phyloP scores from a whole-genome alignment of 1,139 yeast genomes.

The Candida glucosophila region DNA sequence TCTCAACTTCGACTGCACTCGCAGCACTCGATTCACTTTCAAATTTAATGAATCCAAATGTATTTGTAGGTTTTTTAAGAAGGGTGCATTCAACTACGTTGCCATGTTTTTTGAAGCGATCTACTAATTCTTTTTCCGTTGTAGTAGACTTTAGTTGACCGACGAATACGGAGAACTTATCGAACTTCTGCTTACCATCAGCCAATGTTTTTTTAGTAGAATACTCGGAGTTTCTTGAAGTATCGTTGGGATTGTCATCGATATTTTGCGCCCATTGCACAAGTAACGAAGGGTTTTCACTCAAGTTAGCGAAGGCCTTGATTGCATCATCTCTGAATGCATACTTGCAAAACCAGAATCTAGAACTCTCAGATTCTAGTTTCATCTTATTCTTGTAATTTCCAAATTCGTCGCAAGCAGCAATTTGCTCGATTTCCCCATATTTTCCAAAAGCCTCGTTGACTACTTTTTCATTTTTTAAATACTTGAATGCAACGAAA shows the following conservation, averaged over 20 bases:
- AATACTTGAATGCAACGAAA: slow-evolving; percentile 33
- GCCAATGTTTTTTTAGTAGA: slow-evolving; percentile 5
- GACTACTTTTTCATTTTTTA: slow-evolving; percentile 22
- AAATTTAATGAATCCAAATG: slow-evolving; percentile 68
- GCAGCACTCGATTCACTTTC: slow-evolving; percentile 67
- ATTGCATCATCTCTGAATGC: slow-evolving; percentile 88
- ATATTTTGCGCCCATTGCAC: slow-evolving; percentile 86
- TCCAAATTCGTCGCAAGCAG: slow-evolving; percentile 39
- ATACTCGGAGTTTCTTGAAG: slow-evolving; percentile 4
- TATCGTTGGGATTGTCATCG: slow-evolving; percentile 17
- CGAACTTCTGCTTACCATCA: slow-evolving; percentile 28
- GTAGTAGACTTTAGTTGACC: slow-evolving; percentile 58
- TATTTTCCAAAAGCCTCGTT: slow-evolving; percentile 34
- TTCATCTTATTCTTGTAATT: slow-evolving; percentile 9
- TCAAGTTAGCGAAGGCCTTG: slow-evolving; percentile 67
- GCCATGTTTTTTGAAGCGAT: slow-evolving; percentile 65
- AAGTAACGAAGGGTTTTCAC: slow-evolving; percentile 41
- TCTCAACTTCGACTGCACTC: slow-evolving; percentile 72
- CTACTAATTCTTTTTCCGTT: slow-evolving; percentile 43
- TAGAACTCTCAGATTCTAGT: slow-evolving; percentile 10
- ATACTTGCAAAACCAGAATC: slow-evolving; percentile 73
- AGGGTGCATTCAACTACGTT: slow-evolving; percentile 45
- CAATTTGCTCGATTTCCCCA: slow-evolving; percentile 70
- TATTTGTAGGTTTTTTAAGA: slow-evolving; percentile 37
- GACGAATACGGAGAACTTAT: slow-evolving; percentile 64